Percentiles rank a stretch among this genome's conserved stretches.
Conservation (phyloP, 805 yeast species). For the Metschnikowia gruessii region DNA sequence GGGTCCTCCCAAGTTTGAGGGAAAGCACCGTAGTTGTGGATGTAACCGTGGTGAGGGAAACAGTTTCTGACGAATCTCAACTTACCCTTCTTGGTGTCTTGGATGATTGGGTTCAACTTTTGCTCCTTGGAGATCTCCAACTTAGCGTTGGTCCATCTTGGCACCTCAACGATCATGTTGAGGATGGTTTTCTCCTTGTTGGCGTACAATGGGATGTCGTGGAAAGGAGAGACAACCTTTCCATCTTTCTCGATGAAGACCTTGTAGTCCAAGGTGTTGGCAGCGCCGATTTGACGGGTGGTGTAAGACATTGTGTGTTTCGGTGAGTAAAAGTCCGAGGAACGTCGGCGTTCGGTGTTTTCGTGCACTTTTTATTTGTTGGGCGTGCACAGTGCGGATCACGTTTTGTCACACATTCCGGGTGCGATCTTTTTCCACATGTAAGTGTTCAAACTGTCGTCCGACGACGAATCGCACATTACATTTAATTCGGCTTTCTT, state of each 20-base stretch:
- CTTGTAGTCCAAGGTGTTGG: constrained; percentile 91
- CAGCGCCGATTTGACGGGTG: constrained; percentile 92
- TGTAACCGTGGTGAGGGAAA: constrained; percentile 81
- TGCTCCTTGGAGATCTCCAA: constrained; percentile 65
- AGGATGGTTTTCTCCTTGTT: constrained; percentile 59
- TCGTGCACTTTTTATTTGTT: constrained; percentile 13
- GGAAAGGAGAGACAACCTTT: constrained; percentile 93
- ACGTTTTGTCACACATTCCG: constrained; percentile 16
- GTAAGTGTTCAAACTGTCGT: constrained; percentile 10
- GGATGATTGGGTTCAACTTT: constrained; percentile 72
- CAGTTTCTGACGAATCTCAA: constrained; percentile 74
- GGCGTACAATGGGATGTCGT: constrained; percentile 73
- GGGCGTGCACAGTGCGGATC: constrained; percentile 17
- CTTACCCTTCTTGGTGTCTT: constrained; percentile 73
- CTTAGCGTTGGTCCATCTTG: constrained; percentile 78
- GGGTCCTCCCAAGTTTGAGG: constrained; percentile 99
- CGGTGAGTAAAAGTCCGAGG: constrained; percentile 3
- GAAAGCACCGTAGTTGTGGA: constrained; percentile 84
- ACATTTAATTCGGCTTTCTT: constrained; percentile 60
- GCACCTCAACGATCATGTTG: constrained; percentile 45
- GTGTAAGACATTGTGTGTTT: constrained; percentile 62
- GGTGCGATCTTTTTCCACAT: constrained; percentile 16
- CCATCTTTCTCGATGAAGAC: constrained; percentile 92
- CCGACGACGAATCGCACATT: constrained; percentile 19
- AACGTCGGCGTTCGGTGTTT: constrained; percentile 1